These are phyloP conservation scores for Fusarium nematophilum DNA, from an alignment of 2,329 filamentous ascomycete genomes.

Conservation along the genomic window DNA sequence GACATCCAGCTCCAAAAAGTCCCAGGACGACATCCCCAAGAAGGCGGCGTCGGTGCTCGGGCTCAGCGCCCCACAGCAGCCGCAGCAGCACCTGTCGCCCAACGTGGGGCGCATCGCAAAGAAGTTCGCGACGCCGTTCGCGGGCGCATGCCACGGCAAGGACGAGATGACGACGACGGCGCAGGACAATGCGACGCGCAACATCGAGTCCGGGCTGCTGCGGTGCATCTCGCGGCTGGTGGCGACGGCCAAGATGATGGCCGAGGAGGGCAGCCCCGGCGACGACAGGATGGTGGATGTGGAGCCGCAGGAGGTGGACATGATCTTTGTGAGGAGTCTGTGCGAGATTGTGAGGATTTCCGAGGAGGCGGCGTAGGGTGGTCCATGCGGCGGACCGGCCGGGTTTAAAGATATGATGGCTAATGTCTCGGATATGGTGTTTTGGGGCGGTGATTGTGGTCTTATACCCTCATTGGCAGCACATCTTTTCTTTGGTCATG, in stretches of 20 bases:
- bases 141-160: slow-evolving; percentile 40
- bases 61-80: slow-evolving; percentile 47
- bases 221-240: slow-evolving; percentile 64
- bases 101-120: slow-evolving; percentile 40
- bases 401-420: neutral
- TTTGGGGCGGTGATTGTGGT: slow-evolving; percentile 24
- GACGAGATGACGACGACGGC: slow-evolving; percentile 43
- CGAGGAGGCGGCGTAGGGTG: slow-evolving; percentile 44
- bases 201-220: slow-evolving; percentile 61
- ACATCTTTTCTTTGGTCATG: slow-evolving; percentile 10
- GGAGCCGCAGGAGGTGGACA: slow-evolving; percentile 49
- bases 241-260: slow-evolving; percentile 57
- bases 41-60: slow-evolving; percentile 66
- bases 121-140: slow-evolving; percentile 43
- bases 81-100: slow-evolving; percentile 29
- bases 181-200: slow-evolving; percentile 52
- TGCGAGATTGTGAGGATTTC: slow-evolving; percentile 56
- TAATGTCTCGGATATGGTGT: neutral
- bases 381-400: too few species aligned
- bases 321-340: slow-evolving; percentile 53
- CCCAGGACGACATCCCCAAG: slow-evolving; percentile 56
- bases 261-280: slow-evolving; percentile 39
- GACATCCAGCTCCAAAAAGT: slow-evolving; percentile 35
- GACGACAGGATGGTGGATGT: slow-evolving; percentile 47
- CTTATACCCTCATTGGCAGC: slow-evolving; percentile 43